phyloP scores from a whole-genome alignment of 176 grass and related monocot genomes.

The Ampelocalamus luodianensis region DNA sequence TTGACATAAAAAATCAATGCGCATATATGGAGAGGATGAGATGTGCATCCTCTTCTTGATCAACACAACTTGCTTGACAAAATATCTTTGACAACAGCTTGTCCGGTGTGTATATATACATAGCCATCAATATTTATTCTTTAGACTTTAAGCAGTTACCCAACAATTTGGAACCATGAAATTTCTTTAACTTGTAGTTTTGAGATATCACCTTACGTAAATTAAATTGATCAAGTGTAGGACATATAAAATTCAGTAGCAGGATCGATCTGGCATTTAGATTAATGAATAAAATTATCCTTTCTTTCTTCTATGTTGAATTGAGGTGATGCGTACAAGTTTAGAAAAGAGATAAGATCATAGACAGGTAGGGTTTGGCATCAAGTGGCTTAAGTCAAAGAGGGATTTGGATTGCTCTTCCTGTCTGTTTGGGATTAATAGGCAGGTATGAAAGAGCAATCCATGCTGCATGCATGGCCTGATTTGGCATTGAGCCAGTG shows the following conservation, averaged over 20 bases:
- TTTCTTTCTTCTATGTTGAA: neutral
- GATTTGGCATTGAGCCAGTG: conserved; percentile 18
- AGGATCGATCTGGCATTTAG: neutral
- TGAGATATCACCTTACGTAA: neutral
- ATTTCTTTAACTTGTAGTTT: neutral
- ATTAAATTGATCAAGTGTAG: neutral
- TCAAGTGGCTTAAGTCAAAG: conserved; percentile 27
- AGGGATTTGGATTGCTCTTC: conserved; percentile 30
- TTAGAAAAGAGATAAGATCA: neutral
- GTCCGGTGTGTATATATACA: neutral
- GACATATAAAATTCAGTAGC: neutral
- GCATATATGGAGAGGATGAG: no score
- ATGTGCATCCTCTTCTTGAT: neutral
- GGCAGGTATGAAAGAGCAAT: neutral
- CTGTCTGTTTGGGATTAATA: conserved; percentile 21
- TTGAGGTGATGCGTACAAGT: neutral
- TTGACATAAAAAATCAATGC: no score
- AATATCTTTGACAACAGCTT: neutral
- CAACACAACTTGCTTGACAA: neutral
- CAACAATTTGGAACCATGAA: neutral
- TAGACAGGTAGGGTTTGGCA: conserved; percentile 17
- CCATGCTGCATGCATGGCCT: neutral
- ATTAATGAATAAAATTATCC: neutral
- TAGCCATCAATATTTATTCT: neutral
- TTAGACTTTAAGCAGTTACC: neutral